phyloP scores from a whole-genome alignment of 108 stramenopile genomes.

The Hondaea fermentalgiana region DNA sequence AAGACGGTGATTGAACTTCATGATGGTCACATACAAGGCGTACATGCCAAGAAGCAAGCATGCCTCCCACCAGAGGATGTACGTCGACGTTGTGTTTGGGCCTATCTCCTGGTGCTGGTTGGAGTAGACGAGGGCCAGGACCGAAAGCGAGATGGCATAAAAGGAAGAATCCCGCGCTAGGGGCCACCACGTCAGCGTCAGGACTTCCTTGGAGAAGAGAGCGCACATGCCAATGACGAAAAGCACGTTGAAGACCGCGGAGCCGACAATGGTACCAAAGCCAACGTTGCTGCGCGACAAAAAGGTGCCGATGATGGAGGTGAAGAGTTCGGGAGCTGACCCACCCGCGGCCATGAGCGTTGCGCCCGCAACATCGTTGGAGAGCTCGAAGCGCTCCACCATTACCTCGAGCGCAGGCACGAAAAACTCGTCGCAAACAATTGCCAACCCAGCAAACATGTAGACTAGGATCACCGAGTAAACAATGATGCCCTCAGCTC shows the following conservation, averaged over 20 bases:
- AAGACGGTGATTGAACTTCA: conserved; percentile 31
- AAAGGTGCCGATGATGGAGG: conserved; percentile 28
- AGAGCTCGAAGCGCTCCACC: conserved; percentile 53
- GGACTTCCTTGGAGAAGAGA: neutral
- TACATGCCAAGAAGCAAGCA: conserved; percentile 20
- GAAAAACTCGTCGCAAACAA: conserved; percentile 27
- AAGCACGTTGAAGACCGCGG: conserved; percentile 40
- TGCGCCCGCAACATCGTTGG: conserved; percentile 27
- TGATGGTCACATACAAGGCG: conserved; percentile 29
- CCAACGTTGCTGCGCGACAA: conserved; percentile 20
- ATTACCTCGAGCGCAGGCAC: conserved; percentile 72
- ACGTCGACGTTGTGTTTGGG: neutral
- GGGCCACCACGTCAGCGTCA: conserved; percentile 39
- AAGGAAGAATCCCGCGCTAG: conserved; percentile 27
- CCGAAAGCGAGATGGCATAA: conserved; percentile 17
- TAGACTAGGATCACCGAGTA: neutral
- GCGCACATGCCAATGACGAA: conserved; percentile 37
- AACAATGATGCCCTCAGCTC: neutral
- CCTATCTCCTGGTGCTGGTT: neutral
- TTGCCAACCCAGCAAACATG: conserved; percentile 1
- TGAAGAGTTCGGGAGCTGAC: conserved; percentile 39
- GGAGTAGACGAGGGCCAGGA: neutral
- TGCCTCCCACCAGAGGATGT: conserved; percentile 26
- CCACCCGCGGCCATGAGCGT: conserved; percentile 35
- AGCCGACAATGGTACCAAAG: conserved; percentile 37